Conservation (phyloP, 129 eudicot genomes). For the Artemisia tridentata region DNA sequence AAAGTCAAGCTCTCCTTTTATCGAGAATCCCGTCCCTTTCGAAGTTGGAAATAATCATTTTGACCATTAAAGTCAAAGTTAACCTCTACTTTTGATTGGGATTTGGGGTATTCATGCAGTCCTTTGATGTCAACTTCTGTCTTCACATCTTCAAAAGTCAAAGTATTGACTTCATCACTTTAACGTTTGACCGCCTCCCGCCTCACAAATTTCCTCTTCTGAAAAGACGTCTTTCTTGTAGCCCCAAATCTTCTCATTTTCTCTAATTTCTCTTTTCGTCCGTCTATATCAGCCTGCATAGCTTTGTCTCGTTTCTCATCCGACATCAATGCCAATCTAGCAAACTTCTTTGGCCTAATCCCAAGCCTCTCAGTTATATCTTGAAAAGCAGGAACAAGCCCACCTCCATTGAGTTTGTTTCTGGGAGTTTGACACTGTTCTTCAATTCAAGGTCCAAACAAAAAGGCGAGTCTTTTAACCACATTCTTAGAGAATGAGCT, state of each 20-base stretch:
- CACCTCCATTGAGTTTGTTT: conserved; percentile 75
- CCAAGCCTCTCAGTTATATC: conserved; percentile 75
- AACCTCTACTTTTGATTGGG: not conserved
- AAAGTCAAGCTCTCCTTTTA: not conserved
- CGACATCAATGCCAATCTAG: conserved; percentile 80
- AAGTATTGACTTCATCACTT: conserved; percentile 3
- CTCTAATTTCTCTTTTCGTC: conserved; percentile 65
- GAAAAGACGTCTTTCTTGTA: conserved; percentile 27
- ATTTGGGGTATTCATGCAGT: not conserved
- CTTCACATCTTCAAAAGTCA: not conserved
- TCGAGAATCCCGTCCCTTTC: not conserved
- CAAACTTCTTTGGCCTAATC: conserved; percentile 69
- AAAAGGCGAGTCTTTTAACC: conserved; percentile 97
- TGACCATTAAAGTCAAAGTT: conserved; percentile 14
- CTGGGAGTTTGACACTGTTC: conserved; percentile 55
- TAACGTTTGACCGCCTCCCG: conserved; percentile 30
- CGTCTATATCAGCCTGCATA: conserved; percentile 69
- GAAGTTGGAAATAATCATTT: not conserved
- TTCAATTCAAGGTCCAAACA: conserved; percentile 94
- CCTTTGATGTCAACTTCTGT: not conserved
- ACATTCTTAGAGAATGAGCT: conserved; percentile 90
- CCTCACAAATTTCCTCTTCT: conserved; percentile 37
- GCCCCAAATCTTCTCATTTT: conserved; percentile 50
- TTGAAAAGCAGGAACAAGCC: conserved; percentile 73
- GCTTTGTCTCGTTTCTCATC: conserved; percentile 73